These are phyloP conservation scores for Pleurotus tuber-regium DNA, from an alignment of 768 basidiomycete genomes.

Conservation along the genomic window DNA sequence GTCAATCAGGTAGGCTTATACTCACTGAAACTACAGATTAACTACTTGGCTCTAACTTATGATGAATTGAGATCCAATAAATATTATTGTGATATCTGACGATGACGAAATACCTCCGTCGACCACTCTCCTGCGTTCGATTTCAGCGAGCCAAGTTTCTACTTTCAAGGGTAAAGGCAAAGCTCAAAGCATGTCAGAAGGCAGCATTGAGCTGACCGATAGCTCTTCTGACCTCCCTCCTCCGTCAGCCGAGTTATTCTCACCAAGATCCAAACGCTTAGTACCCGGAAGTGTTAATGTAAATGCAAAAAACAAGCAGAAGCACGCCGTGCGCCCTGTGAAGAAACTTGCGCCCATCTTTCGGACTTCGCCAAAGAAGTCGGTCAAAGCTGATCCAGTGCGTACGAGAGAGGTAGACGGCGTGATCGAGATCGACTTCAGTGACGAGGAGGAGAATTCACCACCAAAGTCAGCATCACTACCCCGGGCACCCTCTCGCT, in stretches of 20 bases:
- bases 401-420: conserved; percentile 15
- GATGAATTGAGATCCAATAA: too few relatives aligned
- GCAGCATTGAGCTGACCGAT: background rate
- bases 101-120: background rate
- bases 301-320: too few relatives aligned
- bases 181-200: background rate
- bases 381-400: conserved; percentile 15
- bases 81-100: background rate
- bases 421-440: conserved; percentile 11
- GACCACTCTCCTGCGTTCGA: too few relatives aligned
- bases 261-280: too few relatives aligned
- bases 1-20: background rate
- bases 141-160: background rate
- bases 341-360: too few relatives aligned
- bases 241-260: too few relatives aligned
- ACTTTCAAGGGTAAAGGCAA: background rate
- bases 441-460: conserved; percentile 3
- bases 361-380: too few relatives aligned
- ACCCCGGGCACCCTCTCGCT: conserved; percentile 12
- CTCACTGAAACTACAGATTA: too few relatives aligned
- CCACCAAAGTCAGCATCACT: background rate
- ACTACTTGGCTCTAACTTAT: too few relatives aligned
- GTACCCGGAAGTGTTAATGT: too few relatives aligned
- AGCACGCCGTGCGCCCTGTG: too few relatives aligned
- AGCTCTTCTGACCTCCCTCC: background rate